Evolutionary conservation across 1,139 yeast species (phyloP), one percentile per base, ranked within the genome.

Genomic region (Hemisphaericaspora lyxosophila): DNA sequence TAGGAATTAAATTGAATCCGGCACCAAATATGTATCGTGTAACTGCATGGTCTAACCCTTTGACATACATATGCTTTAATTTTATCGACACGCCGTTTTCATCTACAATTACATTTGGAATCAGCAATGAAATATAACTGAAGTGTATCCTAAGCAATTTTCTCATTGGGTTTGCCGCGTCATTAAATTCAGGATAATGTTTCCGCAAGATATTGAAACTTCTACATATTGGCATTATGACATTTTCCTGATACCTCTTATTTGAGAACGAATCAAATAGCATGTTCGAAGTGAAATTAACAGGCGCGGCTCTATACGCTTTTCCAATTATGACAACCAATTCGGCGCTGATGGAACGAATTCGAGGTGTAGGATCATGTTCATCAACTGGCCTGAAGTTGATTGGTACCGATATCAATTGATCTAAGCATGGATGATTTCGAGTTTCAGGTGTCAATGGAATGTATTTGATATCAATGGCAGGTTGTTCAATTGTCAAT

Each of bases 211-310:
- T 46, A 1, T 38, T 29, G 2, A 53, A 50, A 11, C 51, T 40
- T 14, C 42, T 33, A 15, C 46, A 47, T 40, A 59, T 50, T 6
- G 60, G 62, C 2, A 38, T 37, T 17, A 46, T 46, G 7, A 66
- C 48, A 31, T 54, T 53, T 11, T 47, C 39, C 4, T 41, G 42
- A 32, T 60, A 54, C 15, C 50, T 49, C 3, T 35, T 27, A 37
- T 53, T 57, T 7, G 42, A 36, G n/a, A 49, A 43, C 25, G 57
- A 51, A 14, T 49, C 49, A 43, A 58, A 64, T 14, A 69, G 49
- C 59, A 67, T 57, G 22, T 60, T 64, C 40, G 65, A 68, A 43
- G 58, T 60, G 35, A 69, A 50, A 36, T 67, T 71, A 8, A 69
- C 44, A 0, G 75, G 75, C 13, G 68, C 58, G 11, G 55, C 51